A percentile compares a stretch with the other conserved stretches of the same genome.
These are phyloP conservation scores for Boletus huronensis DNA, from an alignment of 768 basidiomycete genomes.

Conservation along the genomic window DNA sequence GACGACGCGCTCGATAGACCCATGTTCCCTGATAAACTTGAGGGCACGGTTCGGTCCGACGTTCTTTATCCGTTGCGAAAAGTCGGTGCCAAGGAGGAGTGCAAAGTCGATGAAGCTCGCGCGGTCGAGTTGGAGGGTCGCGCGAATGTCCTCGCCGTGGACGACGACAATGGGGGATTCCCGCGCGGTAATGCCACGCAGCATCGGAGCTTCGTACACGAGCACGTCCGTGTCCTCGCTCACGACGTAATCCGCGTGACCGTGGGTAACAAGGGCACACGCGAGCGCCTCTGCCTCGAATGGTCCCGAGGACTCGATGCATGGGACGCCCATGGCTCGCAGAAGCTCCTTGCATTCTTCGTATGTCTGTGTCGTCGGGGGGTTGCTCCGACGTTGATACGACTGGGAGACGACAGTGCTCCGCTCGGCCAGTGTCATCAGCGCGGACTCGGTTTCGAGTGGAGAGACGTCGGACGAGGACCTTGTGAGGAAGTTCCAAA, in stretches of 20 bases:
- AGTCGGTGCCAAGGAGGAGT: conserved; percentile 87
- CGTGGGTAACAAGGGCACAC: conserved; percentile 67
- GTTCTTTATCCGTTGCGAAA: conserved; percentile 78
- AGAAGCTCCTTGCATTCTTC: conserved; percentile 67
- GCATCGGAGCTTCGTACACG: conserved; percentile 75
- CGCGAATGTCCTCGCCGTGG: conserved; percentile 59
- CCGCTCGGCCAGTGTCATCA: conserved; percentile 41
- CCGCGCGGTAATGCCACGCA: conserved; percentile 70
- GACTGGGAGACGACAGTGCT: conserved; percentile 61
- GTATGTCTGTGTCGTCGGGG: conserved; percentile 66
- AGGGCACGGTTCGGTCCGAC: conserved; percentile 78
- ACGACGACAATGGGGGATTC: conserved; percentile 59
- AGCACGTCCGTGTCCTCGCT: conserved; percentile 92
- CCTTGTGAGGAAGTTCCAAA: conserved; percentile 50
- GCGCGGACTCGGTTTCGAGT: conserved; percentile 20
- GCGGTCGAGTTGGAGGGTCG: conserved; percentile 52
- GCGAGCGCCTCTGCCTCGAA: conserved; percentile 88
- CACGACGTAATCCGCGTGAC: conserved; percentile 81
- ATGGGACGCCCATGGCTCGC: conserved; percentile 78
- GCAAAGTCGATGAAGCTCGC: conserved; percentile 76
- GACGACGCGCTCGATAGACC: conserved; percentile 69
- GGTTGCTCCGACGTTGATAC: conserved; percentile 57
- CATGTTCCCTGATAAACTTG: conserved; percentile 67
- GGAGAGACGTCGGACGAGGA: conserved; percentile 8
- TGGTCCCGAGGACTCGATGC: conserved; percentile 61